Conservation (phyloP, 768 basidiomycete species). For the Trametes cinnabarina region DNA sequence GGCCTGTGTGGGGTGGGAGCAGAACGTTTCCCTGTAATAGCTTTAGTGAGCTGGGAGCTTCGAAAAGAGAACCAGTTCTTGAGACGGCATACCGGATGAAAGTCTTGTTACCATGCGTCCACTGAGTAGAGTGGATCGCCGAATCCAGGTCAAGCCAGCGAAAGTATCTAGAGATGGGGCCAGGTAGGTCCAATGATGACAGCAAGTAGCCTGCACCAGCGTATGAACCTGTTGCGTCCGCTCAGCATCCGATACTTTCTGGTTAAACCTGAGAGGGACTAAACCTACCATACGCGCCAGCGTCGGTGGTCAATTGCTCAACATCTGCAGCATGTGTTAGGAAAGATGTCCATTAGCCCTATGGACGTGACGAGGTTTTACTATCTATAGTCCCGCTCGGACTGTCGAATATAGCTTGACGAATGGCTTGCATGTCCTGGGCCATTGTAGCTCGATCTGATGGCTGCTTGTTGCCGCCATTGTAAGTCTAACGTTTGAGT, state of each 20-base stretch:
- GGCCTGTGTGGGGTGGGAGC: conserved; percentile 60
- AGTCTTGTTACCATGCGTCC: conserved; percentile 50
- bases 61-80: background rate
- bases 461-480: conserved; percentile 64
- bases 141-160: conserved; percentile 73
- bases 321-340: conserved; percentile 41
- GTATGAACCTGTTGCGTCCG: conserved; percentile 55
- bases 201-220: conserved; percentile 62
- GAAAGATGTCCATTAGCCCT: background rate
- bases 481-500: conserved; percentile 48
- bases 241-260: background rate
- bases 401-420: conserved; percentile 56
- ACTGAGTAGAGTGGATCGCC: conserved; percentile 54
- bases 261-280: background rate
- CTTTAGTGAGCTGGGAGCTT: too few species aligned
- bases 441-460: conserved; percentile 45
- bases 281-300: conserved; percentile 60
- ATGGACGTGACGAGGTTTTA: conserved; percentile 26
- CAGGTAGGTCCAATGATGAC: conserved; percentile 41
- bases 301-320: conserved; percentile 46
- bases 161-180: conserved; percentile 40
- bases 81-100: conserved; percentile 48
- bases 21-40: conserved; percentile 57
- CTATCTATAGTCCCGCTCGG: conserved; percentile 58
- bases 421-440: conserved; percentile 49